A percentile compares a stretch with the other conserved stretches of the same genome.
Conservation (phyloP, 331 rosid species). For the Stylosanthes scabra region DNA sequence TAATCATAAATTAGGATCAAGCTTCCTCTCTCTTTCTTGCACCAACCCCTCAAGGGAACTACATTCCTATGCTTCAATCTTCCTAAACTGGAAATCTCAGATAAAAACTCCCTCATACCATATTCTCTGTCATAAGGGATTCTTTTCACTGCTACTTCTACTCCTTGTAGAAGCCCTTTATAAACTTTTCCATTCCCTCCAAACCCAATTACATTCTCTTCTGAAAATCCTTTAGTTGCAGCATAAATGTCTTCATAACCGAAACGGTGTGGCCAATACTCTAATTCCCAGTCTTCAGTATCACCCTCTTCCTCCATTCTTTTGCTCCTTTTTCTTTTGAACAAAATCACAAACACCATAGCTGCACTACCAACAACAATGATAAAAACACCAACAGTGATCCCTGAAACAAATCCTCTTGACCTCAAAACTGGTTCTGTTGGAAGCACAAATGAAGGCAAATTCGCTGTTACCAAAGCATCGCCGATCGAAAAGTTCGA, state of each 20-base stretch:
- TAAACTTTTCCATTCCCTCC: constrained; percentile 72
- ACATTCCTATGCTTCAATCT: constrained; percentile 70
- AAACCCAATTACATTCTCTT: constrained; percentile 56
- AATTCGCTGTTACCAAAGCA: constrained; percentile 57
- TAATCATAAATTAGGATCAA: constrained; percentile 65
- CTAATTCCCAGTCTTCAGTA: constrained; percentile 66
- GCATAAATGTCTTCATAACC: constrained; percentile 51
- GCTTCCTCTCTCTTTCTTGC: constrained; percentile 62
- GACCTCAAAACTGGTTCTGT: constrained; percentile 43
- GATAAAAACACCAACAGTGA: constrained; percentile 31
- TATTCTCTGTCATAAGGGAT: constrained; percentile 49
- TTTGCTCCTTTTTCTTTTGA: constrained; percentile 39
- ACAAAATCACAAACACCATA: constrained; percentile 32
- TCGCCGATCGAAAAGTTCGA: constrained; percentile 61
- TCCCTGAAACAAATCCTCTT: constrained; percentile 51
- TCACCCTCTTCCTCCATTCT: constrained; percentile 38
- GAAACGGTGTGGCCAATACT: constrained; percentile 73
- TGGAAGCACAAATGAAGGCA: constrained; percentile 65
- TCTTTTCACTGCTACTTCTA: constrained; percentile 62
- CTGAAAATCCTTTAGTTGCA: constrained; percentile 64
- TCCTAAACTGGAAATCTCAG: constrained; percentile 70
- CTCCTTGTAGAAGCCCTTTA: constrained; percentile 55
- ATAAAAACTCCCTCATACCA: constrained; percentile 60
- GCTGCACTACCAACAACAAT: constrained; percentile 35
- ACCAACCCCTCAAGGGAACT: constrained; percentile 74